Evolutionary conservation across 805 yeast genomes (phyloP), one percentile per base, ranked within the genome.

Genomic region (Kodamaea nitidulidarum): DNA sequence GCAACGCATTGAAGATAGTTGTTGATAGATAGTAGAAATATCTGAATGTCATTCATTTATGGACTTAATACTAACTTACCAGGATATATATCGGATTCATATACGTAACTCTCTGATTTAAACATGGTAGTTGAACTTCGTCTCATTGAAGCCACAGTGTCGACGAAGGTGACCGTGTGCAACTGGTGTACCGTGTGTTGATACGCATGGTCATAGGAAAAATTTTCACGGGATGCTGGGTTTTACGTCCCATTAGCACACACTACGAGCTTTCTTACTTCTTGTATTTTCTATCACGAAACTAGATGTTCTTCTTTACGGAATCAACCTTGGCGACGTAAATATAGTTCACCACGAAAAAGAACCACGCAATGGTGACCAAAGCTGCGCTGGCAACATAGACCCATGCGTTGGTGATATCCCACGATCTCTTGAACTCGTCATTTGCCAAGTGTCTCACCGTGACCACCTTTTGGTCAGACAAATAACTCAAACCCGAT

Each of bases 381-480:
- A 81, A 64, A 3, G 61, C 63, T 11, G 90, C 81, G 35, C 88
- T 74, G 15, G 84, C 71, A 45, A 91, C 63, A 59, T 93, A 93
- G 37, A 90, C 88, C 95, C 96, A 88, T 1, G 97, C 77, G 61
- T 90, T 90, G 20, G 95, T 72, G 54, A 93, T 91, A 44, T 84
- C 86, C 91, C 93, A 93, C 32, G 95, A 82, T 63, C 98, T 78
- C 45, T 83, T 81, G 69, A 80, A 93, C 67, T 95, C 98, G 58
- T 93, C 95, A 60, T 90, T 91, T 43, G 98, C 97, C 54, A 86
- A 74, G 61, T 93, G 98, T 61, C 98, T 80, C 34, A 93, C 81
- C 2, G 98, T 80, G 39, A 88, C 87, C 14, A 84, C 80, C 39
- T 73, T 73, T 45, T 75, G 72, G 51, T 82, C 86, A 18, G 70